These are phyloP conservation scores for Trametes polyzona DNA, from an alignment of 1,284 basidiomycete genomes.

Conservation along the genomic window DNA sequence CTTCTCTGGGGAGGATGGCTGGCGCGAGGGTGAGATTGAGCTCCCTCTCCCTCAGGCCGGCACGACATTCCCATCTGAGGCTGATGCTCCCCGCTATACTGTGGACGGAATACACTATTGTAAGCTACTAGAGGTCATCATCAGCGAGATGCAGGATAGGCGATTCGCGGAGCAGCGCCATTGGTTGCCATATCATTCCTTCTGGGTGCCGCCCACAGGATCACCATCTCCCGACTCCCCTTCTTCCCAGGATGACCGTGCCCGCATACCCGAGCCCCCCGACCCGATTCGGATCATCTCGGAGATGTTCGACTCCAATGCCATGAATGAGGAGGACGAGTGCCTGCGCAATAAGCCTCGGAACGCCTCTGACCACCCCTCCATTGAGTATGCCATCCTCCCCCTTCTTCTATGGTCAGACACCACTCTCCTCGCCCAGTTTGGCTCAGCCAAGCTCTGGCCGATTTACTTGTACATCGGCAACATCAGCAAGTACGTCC, in stretches of 20 bases:
- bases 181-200: constrained; percentile 1
- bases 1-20: constrained; percentile 25
- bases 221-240: not conserved
- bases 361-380: not conserved
- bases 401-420: constrained; percentile 27
- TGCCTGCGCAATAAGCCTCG: constrained; percentile 11
- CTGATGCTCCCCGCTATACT: constrained; percentile 27
- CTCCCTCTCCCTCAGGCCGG: constrained; percentile 28
- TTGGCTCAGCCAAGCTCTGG: constrained; percentile 21
- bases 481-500: constrained; percentile 29
- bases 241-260: not conserved
- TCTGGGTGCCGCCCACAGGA: not conserved
- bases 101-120: constrained; percentile 29
- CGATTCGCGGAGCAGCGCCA: not conserved
- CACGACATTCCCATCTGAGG: constrained; percentile 21
- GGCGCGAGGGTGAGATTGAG: constrained; percentile 25
- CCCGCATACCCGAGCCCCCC: not conserved
- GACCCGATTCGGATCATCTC: constrained; percentile 8
- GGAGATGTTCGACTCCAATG: constrained; percentile 22
- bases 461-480: constrained; percentile 19
- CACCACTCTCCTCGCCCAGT: constrained; percentile 22
- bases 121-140: constrained; percentile 11
- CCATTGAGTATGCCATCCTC: constrained; percentile 19
- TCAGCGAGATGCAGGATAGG: not conserved
- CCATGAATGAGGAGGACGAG: constrained; percentile 18